These are phyloP conservation scores for Melaleuca quinquenervia DNA, from an alignment of 345 rosid genomes.

Conservation along the genomic window DNA sequence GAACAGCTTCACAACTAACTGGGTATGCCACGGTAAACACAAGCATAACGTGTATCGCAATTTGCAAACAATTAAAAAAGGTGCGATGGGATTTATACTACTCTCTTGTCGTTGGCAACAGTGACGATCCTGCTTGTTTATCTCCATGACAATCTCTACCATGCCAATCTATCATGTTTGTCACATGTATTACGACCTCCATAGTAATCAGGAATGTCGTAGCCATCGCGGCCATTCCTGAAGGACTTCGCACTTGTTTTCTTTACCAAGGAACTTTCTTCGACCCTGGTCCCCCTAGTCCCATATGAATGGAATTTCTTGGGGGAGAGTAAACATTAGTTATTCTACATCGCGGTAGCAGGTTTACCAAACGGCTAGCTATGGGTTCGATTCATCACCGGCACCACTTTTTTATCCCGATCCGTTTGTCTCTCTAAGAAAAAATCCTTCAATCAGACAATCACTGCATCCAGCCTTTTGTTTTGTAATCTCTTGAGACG, in stretches of 20 bases:
- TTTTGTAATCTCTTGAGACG: not conserved
- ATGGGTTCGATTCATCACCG: not conserved
- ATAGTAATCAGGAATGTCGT: no score
- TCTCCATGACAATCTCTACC: not conserved
- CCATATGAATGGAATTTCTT: not conserved
- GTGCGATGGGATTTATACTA: not conserved
- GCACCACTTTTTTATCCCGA: not conserved
- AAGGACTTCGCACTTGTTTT: not conserved
- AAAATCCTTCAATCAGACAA: rapidly evolving
- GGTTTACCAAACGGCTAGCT: not conserved
- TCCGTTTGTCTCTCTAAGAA: not conserved
- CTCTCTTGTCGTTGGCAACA: not conserved
- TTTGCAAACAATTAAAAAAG: not conserved
- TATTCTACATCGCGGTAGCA: not conserved
- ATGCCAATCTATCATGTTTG: not conserved
- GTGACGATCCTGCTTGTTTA: not conserved
- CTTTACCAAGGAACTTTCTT: not conserved
- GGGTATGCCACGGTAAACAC: not conserved
- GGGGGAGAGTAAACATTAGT: not conserved
- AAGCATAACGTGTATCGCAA: not conserved
- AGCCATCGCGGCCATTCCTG: not conserved
- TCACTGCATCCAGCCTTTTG: rapidly evolving
- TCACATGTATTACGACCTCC: not conserved
- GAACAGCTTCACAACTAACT: no score
- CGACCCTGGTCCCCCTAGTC: not conserved